These are phyloP conservation scores for Phytophthora constricta DNA, from an alignment of 352 stramenopile genomes.

Conservation along the genomic window DNA sequence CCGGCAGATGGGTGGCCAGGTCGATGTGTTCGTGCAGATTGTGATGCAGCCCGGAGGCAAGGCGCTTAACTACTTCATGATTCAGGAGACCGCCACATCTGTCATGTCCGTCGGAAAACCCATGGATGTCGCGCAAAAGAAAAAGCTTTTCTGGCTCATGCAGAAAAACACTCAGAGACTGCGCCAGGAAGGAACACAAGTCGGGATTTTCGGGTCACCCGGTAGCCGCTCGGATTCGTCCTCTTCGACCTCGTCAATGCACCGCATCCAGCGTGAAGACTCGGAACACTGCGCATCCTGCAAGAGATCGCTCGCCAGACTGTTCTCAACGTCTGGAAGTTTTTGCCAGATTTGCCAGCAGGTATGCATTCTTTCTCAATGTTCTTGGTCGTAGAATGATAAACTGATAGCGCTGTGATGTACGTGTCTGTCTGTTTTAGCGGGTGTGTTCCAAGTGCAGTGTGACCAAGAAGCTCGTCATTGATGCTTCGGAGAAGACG, in stretches of 20 bases:
- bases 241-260: slow-evolving; percentile 28
- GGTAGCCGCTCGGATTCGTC: slow-evolving; percentile 24
- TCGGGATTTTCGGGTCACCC: not conserved
- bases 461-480: slow-evolving; percentile 41
- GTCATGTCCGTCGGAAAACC: slow-evolving; percentile 43
- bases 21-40: slow-evolving; percentile 57
- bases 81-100: slow-evolving; percentile 36
- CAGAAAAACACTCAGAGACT: slow-evolving; percentile 29
- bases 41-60: slow-evolving; percentile 49
- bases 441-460: slow-evolving; percentile 37
- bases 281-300: slow-evolving; percentile 30
- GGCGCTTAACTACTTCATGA: slow-evolving; percentile 39
- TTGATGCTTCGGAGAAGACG: slow-evolving; percentile 32
- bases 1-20: slow-evolving; percentile 42
- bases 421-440: not conserved
- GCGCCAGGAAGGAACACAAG: not conserved
- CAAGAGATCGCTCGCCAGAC: slow-evolving; percentile 26
- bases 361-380: slow-evolving; percentile 11
- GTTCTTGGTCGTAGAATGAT: not conserved
- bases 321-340: slow-evolving; percentile 32
- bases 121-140: slow-evolving; percentile 53
- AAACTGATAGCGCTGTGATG: not conserved
- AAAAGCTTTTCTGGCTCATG: slow-evolving; percentile 70
- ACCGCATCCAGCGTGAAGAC: slow-evolving; percentile 14
- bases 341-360: slow-evolving; percentile 41